Base-by-base conservation (phyloP, 345 rosid genomes). In the Raphanus raphanistrum region DNA sequence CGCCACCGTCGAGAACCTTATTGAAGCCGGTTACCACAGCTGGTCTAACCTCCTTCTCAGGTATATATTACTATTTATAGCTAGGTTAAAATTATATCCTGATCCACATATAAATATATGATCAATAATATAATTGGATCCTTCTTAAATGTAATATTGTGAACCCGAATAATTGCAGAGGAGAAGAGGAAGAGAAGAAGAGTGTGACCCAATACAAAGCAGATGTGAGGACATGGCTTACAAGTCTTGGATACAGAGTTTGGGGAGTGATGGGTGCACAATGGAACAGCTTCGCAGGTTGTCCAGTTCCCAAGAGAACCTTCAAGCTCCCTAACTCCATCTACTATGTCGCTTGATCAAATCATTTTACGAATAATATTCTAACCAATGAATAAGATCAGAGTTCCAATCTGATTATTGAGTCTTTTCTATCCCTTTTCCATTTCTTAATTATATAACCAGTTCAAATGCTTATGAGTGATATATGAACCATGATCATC, bases 291-390 rank as follows among this genome's bases (percentile, higher is more conserved):
- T 70, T 93, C 33, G 75, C 80, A 2, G 98, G 98, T 16, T 88
- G 84, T 48, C 95, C 97, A 1, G 52, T 26, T 71, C 87, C 93
- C 52, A 82, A 81, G 79, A 88, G 96, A 79, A 86, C 92, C 58
- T 92, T 92, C 88, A 92, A 92, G 88, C 88, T 92, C n/a, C 98
- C 96, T 26, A 92, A 92, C 80, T 89, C 98, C 61, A 82, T 89
- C 57, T 90, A 92, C 81, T 89, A 87, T 72, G 15, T 87, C 26
- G 77, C 87, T 2, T 78, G 45, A 82, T 79, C 66, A 43, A 38
- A 63, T 55, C 65, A 43, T 72, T 38, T 27, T 28, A n/a, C 55
- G 48, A 41, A 11, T 5, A 50, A 5, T 54, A 57, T 16, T 15
- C 57, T 70, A 52, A 77, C 74, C 13, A 69, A 71, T 41, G 54